Evolutionary conservation across 1,284 basidiomycete species (phyloP), one percentile per base, ranked within the genome.

Genomic region (Cystobasidium slooffiae): DNA sequence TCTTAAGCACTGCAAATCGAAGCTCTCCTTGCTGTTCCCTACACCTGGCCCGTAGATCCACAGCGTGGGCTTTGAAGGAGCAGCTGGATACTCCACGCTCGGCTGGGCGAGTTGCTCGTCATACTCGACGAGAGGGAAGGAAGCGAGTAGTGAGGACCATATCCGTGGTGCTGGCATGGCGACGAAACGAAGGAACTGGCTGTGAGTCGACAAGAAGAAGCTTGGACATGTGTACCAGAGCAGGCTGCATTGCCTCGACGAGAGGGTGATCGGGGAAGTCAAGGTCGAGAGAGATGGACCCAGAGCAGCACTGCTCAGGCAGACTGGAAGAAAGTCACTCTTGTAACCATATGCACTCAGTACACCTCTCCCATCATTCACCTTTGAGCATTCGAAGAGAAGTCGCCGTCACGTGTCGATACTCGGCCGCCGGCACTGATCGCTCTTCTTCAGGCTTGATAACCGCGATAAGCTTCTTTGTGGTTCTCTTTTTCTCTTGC

Each of bases 31-130:
- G 59, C 62, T 62, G 39, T 65, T 73, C 52, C 62, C 63, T n/a
- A 73, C 58, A 14, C 70, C 70, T 41, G 70, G 70, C 22, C 70
- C 70, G 46, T 73, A 65, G n/a, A 73, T 65, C 70, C 70, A 73
- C n/a, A 73, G 49, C 10, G 70, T 73, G 1, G 70, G 70, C 22
- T 14, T 52, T 0, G 52, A 44, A 9, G 70, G 70, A 10, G 70
- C 52, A 20, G 62, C 49, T 8, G 62, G 55, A 20, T 47, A 53
- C 5, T 56, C 52, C 37, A n/a, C 2, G 62, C 20, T 73, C 24
- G 53, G 56, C 10, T 46, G 24, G 9, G 58, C 56, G 37, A 51
- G 55, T 44, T 73, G 59, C 58, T 73, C 70, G 3, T 62, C 46
- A 24, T 73, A 73, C 63, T 65, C 70, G 47, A 73, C 43, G 10